Base-by-base conservation (phyloP, 805 yeast species). In the Starmerella stigmatis region DNA sequence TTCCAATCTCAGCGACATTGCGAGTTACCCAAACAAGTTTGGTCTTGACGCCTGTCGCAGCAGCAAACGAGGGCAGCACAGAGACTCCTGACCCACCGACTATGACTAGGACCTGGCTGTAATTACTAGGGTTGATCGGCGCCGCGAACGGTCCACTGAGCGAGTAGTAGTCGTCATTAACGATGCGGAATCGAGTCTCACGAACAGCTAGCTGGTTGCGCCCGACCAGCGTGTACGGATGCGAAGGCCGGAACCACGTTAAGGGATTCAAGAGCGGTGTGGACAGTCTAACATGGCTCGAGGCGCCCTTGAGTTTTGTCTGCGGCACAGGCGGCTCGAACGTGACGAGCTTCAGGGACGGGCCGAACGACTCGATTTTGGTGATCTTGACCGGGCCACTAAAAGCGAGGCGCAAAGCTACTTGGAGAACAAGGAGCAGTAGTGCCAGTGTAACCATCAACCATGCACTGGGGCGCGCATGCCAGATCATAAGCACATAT, bases 401-500 rank as follows among this genome's bases (percentile, higher is more conserved):
- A 46, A 47, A 37, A 17, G 38, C 53, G 12, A 75, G 43, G 23
- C 94, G 69, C 56, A 75, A 73, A 3, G 59, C 48, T 1, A 80
- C 64, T 58, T 88, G 96, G 43, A 64, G 69, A 0, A 65, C 30
- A 19, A 88, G 60, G 8, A 86, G 71, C 1, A 53, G 33, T 2
- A 72, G 54, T 47, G 81, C 83, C 21, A 74, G 38, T 0, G 61
- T 32, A 2, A 89, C 79, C 55, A 80, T 72, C 22, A 60, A 59
- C 2, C 78, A 75, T 5, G 81, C 72, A 7, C 76, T 71, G 0
- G 96, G 96, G 50, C 92, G 71, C 0, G 89, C 83, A 60, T 89
- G 97, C 55, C 81, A 82, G 4, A 86, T 62, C 26, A 80, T 63
- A 2, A 79, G 56, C 5, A 86, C 81, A 19, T 76, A 71, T 5